A percentile compares a stretch with the other conserved stretches of the same genome.
Conservation (phyloP, 495 filamentous ascomycete genomes). For the Talaromyces proteolyticus region DNA sequence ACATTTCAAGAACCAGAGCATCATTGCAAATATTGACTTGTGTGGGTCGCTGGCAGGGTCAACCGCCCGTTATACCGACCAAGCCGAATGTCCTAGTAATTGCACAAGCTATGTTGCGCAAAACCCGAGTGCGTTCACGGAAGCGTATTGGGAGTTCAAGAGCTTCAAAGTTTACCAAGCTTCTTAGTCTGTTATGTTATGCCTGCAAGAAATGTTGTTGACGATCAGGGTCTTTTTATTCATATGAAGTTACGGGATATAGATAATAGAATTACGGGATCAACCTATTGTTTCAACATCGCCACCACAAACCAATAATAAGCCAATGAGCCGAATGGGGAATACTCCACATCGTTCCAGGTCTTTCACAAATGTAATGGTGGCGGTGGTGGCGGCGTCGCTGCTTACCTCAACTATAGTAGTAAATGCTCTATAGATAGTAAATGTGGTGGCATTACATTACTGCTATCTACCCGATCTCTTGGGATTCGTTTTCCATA, state of each 20-base stretch:
- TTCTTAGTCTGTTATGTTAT: not conserved
- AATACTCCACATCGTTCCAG: not conserved
- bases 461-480: too few relatives aligned
- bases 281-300: not conserved
- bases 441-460: not conserved
- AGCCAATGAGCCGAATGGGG: not conserved
- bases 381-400: not conserved
- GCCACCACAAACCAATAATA: not conserved
- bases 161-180: constrained; percentile 39
- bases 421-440: too few relatives aligned
- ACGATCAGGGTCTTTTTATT: not conserved
- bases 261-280: not conserved
- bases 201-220: not conserved
- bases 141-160: constrained; percentile 47
- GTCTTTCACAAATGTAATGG: not conserved
- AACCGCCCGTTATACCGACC: constrained; percentile 26
- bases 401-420: too few relatives aligned
- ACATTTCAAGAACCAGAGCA: constrained; percentile 46
- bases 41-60: constrained; percentile 35
- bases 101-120: constrained; percentile 36
- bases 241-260: not conserved
- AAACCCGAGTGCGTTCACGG: constrained; percentile 27
- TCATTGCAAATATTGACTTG: constrained; percentile 47
- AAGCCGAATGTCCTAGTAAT: constrained; percentile 35
- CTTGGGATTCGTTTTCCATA: not conserved